Evolutionary conservation across 2,329 filamentous ascomycete genomes (phyloP).

Genomic region (Orbilia javanica): DNA sequence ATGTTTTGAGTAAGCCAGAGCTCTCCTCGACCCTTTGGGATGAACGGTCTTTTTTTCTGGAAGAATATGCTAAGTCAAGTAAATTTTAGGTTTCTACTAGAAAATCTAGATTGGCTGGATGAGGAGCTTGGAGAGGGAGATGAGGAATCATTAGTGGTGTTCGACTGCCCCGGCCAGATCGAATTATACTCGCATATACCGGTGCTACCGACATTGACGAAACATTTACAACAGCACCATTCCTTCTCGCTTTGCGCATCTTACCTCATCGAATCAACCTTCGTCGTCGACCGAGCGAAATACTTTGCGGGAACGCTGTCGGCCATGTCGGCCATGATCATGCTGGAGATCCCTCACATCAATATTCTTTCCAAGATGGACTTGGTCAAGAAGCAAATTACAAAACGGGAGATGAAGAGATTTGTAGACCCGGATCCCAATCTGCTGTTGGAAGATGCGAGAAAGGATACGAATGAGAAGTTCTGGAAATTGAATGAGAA

Average conservation of each 20-base stretch:
- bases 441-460: constrained; percentile 81
- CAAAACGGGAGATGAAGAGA: constrained; percentile 86
- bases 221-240: constrained; percentile 83
- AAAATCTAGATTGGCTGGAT: constrained; percentile 92
- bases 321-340: constrained; percentile 98
- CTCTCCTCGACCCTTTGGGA: too few relatives aligned
- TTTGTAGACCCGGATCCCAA: constrained; percentile 89
- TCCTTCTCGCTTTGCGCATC: constrained; percentile 78
- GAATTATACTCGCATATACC: constrained; percentile 98
- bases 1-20: constrained; percentile 78
- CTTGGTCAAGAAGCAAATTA: constrained; percentile 87
- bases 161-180: constrained; percentile 99
- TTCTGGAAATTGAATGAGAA: constrained; percentile 78
- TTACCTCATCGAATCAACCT: constrained; percentile 94
- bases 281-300: constrained; percentile 94
- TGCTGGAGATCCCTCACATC: constrained; percentile 96
- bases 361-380: constrained; percentile 99
- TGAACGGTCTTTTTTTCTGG: too few relatives aligned
- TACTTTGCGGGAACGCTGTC: constrained; percentile 96
- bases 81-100: constrained; percentile 77
- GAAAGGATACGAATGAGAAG: constrained; percentile 70
- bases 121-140: constrained; percentile 86
- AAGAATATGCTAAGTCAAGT: background rate
- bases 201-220: constrained; percentile 85
- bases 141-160: constrained; percentile 96